Conservation (phyloP, 2,329 filamentous ascomycete species). For the Pyrenochaeta sp. region DNA sequence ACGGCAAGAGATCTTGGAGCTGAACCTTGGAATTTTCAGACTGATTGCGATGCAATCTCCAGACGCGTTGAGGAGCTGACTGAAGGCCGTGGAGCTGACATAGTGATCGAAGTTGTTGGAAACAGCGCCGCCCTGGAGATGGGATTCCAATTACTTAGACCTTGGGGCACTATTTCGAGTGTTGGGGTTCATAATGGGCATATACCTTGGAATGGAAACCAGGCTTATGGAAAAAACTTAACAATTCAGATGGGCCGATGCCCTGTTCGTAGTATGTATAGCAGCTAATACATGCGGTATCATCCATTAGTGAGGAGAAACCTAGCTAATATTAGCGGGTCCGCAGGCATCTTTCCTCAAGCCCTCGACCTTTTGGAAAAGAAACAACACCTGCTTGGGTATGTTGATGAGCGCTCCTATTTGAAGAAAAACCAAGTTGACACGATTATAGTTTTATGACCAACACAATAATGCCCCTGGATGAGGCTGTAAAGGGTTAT, state of each 20-base stretch:
- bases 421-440: background rate
- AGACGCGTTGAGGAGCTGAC: conserved; percentile 77
- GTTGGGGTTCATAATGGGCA: conserved; percentile 61
- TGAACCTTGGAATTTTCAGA: conserved; percentile 81
- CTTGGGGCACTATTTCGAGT: conserved; percentile 58
- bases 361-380: conserved; percentile 56
- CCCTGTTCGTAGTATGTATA: conserved; percentile 45
- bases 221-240: conserved; percentile 61
- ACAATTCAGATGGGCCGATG: conserved; percentile 60
- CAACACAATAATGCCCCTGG: conserved; percentile 61
- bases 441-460: conserved; percentile 55
- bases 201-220: conserved; percentile 58
- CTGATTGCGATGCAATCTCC: conserved; percentile 70
- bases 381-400: conserved; percentile 60
- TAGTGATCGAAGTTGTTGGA: conserved; percentile 70
- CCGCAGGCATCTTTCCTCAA: conserved; percentile 57
- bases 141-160: conserved; percentile 58
- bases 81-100: conserved; percentile 82
- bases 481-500: conserved; percentile 61
- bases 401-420: too few species aligned
- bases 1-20: conserved; percentile 78
- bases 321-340: too few species aligned
- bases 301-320: too few species aligned
- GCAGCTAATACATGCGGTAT: too few species aligned
- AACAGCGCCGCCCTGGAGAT: conserved; percentile 58